Evolutionary conservation across 2,329 filamentous ascomycete genomes (phyloP), one percentile per base, ranked within the genome.

Genomic region (Penicillium sp.): DNA sequence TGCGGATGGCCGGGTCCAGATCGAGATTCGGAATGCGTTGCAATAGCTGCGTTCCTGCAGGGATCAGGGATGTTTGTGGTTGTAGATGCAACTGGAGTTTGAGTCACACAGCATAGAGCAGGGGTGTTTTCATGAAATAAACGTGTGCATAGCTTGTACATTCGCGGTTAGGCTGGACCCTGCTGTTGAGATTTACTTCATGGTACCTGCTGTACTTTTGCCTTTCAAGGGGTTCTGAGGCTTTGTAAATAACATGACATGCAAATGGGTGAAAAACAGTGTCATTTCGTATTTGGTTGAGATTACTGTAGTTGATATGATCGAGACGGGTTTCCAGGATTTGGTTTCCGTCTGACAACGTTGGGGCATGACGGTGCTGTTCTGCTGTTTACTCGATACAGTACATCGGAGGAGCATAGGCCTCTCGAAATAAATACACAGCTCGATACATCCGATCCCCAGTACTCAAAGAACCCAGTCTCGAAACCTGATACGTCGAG

Each of bases 11-110:
- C 74, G 74, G 57, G 80, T 88, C 48, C 82, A 81, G 58, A 71
- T 95, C 57, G 84, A 90, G 74, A 83, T 95, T 60, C 75, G 72
- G 52, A 79, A 90, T 70, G 82, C 82, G 5, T 68, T 71, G 48
- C 68, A 72, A 63, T 70, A 67, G 58, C 48, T 35, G 39, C 11
- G 38, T 20, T 13, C 11, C 22, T 46, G 48, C 41, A 49, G 49
- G 44, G 71, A 86, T 66, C 69, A 72, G 50, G 33, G 28, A 33
- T 47, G 35, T 44, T 30, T 20, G 22, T 14, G 41, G 20, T 48
- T 39, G 44, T 14, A 22, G 3, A 44, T 41, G 16, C 11, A 11
- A 11, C 13, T 27, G 16, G 31, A 24, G 42, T 40, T 41, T n/a
- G 31, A 28, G 48, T 54, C 45, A 20, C 45, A 51, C 48, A 44